Evolutionary conservation across 257 asterid species (phyloP), one percentile per base, ranked within the genome.

Genomic region (Prunella vulgaris): DNA sequence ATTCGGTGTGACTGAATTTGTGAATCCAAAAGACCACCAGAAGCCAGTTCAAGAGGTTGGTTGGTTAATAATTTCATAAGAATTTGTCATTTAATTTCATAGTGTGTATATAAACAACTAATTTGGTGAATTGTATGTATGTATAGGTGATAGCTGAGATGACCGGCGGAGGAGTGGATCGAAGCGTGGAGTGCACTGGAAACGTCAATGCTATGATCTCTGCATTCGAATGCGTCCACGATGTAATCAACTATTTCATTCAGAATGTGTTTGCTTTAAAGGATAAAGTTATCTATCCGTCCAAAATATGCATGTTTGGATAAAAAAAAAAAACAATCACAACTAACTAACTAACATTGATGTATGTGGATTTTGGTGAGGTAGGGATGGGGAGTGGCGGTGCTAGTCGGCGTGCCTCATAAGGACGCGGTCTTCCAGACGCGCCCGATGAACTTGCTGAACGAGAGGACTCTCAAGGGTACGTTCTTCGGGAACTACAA

Each of bases 371-470:
- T 4, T n/a, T 18, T 18, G 42, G 1, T 7, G 61, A 1, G n/a
- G 44, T 54, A 80, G 91, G 93, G 92, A 42, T 87, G 93, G 97
- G 95, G 95, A 1, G 97, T 90, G 54, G 96, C 94, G 33, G 94
- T 89, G 28, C 88, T 89, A 3, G 95, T 85, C 0, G 96, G 94
- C 0, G 90, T 89, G 33, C 92, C 95, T 44, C 87, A 85, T 30
- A 87, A 87, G 44, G 92, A 84, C 3, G 84, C 84, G 0, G 86
- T 8, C 1, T 88, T 90, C 78, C 80, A 84, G 78, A 86, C 93
- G 46, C 88, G 77, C 30, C 93, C 95, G 1, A 66, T 82, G 68
- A 88, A 90, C 18, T 14, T 90, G 15, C 48, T 90, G 82, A 86
- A 86, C 5, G 93, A 84, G 80, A 86, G 90, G 79, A 84, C 89